Evolutionary conservation across 768 basidiomycete genomes (phyloP).

Genomic region (Auricularia heimuer): DNA sequence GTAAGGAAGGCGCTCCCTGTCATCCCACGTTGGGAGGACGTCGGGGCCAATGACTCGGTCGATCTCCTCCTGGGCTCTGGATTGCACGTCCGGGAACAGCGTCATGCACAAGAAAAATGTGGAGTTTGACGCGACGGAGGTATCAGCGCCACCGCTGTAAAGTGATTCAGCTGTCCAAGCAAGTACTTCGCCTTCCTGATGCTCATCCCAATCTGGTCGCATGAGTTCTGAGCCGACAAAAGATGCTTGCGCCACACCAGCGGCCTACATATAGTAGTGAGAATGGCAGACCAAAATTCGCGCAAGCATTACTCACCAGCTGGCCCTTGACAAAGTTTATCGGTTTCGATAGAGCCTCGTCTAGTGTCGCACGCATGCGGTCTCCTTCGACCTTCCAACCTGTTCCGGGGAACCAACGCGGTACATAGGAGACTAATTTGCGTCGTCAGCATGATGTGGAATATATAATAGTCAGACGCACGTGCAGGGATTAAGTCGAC

Average conservation of each 20-base stretch:
- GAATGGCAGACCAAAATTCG: not conserved
- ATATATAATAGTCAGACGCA: not conserved
- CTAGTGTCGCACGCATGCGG: not conserved
- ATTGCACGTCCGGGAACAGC: conserved; percentile 17
- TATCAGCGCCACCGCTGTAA: conserved; percentile 8
- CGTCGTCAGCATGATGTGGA: not conserved
- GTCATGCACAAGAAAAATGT: conserved; percentile 20
- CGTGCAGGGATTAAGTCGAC: not conserved
- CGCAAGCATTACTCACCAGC: not conserved
- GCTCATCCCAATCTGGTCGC: not conserved
- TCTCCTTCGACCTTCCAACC: conserved; percentile 1
- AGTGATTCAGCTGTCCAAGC: not conserved
- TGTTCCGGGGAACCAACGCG: conserved; percentile 5
- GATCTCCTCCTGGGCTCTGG: conserved; percentile 12
- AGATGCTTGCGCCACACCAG: no score
- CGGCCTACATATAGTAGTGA: no score
- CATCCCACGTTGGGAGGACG: conserved; percentile 10
- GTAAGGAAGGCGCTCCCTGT: conserved; percentile 12
- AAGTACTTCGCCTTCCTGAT: not conserved
- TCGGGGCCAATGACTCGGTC: conserved; percentile 10
- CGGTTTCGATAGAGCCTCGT: not conserved
- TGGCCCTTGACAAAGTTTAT: conserved; percentile 1
- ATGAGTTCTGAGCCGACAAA: not conserved
- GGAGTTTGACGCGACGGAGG: conserved; percentile 7
- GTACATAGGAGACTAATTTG: not conserved